phyloP scores from a whole-genome alignment of 805 yeast genomes.

The Brettanomyces custersianus region DNA sequence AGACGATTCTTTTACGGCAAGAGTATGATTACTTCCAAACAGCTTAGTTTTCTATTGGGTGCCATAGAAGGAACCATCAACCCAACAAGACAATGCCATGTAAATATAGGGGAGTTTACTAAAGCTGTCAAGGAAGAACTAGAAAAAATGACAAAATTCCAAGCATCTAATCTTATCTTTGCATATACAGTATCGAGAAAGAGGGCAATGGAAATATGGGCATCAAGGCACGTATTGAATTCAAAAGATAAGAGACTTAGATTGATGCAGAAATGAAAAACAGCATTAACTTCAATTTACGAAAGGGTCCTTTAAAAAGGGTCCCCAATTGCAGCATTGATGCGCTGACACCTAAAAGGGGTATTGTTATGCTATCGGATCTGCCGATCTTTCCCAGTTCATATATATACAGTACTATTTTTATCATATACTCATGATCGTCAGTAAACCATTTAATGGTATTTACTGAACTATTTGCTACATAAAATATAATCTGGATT shows the following conservation, averaged over 20 bases:
- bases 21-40: constrained; percentile 15
- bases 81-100: constrained; percentile 12
- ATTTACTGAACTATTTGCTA: no score
- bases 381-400: no score
- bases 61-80: constrained; percentile 11
- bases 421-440: no score
- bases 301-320: no score
- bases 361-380: no score
- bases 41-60: constrained; percentile 11
- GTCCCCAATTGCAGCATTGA: no score
- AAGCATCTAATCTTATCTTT: constrained; percentile 24
- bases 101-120: constrained; percentile 15
- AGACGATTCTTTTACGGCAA: neutral
- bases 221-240: constrained; percentile 15
- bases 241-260: constrained; percentile 13
- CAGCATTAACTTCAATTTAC: no score
- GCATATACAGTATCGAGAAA: constrained; percentile 22
- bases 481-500: no score
- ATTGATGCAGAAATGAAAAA: constrained; percentile 8
- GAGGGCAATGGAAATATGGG: constrained; percentile 19
- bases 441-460: no score
- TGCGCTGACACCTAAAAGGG: no score
- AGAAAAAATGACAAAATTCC: constrained; percentile 12
- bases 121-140: constrained; percentile 10
- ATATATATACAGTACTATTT: no score